A percentile compares a stretch with the other conserved stretches of the same genome.
Conservation (phyloP, 2,329 filamentous ascomycete species). For the Clarireedia homoeocarpa region DNA sequence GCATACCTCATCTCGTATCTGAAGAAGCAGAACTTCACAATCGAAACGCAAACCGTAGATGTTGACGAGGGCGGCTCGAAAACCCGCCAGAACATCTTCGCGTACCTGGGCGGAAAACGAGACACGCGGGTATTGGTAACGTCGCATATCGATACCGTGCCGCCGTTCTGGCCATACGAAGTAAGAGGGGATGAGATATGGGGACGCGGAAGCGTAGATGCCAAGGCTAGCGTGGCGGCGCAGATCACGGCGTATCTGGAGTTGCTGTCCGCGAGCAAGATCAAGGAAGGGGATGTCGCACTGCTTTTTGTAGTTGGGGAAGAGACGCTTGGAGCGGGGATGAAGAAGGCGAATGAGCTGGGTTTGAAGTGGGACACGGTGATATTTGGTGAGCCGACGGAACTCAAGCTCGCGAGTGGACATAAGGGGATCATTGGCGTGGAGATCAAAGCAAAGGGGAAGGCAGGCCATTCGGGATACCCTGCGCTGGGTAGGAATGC, state of each 20-base stretch:
- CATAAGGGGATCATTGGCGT: conserved; percentile 81
- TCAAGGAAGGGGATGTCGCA: conserved; percentile 44
- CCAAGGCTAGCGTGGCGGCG: conserved; percentile 62
- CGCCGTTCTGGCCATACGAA: conserved; percentile 39
- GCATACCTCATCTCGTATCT: conserved; percentile 52
- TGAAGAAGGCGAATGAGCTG: conserved; percentile 51
- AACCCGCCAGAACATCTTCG: conserved; percentile 49
- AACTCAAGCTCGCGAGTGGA: conserved; percentile 76
- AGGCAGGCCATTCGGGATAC: conserved; percentile 84
- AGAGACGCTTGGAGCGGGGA: conserved; percentile 73
- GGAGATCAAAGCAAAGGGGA: conserved; percentile 59
- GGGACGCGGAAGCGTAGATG: conserved; percentile 69
- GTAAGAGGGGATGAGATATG: conserved; percentile 44
- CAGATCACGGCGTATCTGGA: conserved; percentile 62
- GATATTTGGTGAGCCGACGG: conserved; percentile 91
- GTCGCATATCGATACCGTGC: conserved; percentile 58
- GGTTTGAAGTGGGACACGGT: conserved; percentile 54
- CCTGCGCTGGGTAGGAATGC: conserved; percentile 84
- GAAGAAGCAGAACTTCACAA: conserved; percentile 48
- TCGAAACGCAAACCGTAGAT: conserved; percentile 47
- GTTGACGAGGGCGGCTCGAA: conserved; percentile 10
- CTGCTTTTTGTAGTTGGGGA: conserved; percentile 73
- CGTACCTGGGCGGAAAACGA: conserved; percentile 43
- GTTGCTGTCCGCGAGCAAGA: conserved; percentile 36
- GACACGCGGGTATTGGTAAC: conserved; percentile 45